phyloP scores from a whole-genome alignment of 306 rosid species.

The Medicago lupulina region DNA sequence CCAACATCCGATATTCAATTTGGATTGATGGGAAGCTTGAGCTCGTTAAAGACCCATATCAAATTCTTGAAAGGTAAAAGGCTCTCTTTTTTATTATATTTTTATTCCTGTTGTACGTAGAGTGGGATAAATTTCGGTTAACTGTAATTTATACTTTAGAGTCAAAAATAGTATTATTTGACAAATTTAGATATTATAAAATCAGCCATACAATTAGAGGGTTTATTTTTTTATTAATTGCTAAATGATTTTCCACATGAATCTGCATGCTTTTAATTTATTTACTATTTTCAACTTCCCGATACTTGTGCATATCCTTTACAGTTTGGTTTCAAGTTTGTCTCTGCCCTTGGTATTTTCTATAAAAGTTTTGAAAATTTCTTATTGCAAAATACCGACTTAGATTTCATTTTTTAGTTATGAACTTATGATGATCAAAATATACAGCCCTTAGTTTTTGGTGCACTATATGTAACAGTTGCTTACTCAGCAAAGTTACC shows the following conservation, averaged over 20 bases:
- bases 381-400: background rate
- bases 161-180: conserved; percentile 22
- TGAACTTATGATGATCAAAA: background rate
- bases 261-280: conserved; percentile 13
- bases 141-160: conserved; percentile 15
- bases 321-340: conserved; percentile 4
- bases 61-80: conserved; percentile 85
- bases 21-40: conserved; percentile 98
- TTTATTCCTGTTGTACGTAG: conserved; percentile 27
- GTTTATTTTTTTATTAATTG: background rate
- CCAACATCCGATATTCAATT: conserved; percentile 81
- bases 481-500: conserved; percentile 9
- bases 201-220: conserved; percentile 1
- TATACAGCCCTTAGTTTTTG: background rate
- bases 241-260: background rate
- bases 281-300: conserved; percentile 10
- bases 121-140: conserved; percentile 20
- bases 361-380: background rate
- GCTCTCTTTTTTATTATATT: conserved; percentile 4
- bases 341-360: background rate
- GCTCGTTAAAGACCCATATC: conserved; percentile 87
- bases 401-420: background rate
- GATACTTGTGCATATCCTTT: conserved; percentile 1
- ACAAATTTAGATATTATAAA: conserved; percentile 1
- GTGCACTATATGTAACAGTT: background rate